Base-by-base conservation (phyloP, 2,329 filamentous ascomycete genomes). In the Ascochyta koolunga region DNA sequence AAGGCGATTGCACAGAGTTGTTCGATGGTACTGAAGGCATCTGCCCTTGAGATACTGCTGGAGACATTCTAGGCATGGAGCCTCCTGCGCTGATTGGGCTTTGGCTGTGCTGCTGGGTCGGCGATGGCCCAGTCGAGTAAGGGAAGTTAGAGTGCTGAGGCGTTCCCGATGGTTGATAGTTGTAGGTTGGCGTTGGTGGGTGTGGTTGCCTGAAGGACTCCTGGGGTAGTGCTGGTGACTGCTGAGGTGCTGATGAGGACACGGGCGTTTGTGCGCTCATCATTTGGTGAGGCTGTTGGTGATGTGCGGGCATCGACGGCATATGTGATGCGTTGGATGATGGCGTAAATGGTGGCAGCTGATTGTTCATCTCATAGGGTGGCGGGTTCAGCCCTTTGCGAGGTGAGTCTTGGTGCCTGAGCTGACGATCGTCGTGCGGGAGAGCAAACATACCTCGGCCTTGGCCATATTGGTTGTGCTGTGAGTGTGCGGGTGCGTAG, bases 361-460 rank as follows among this genome's bases (percentile, higher is more conserved):
- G 71, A 42, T 71, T 67, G 61, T 86, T 85, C 58, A 85, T 79
- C 59, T 89, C 87, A 74, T 88, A 91, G 6, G 87, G 82, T 55
- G 88, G 85, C 49, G 84, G 80, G 56, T 89, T 83, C 49, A 93
- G 78, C 42, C 81, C 82, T 68, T 91, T 86, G 41, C 79, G 80
- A 9, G 89, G 87, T 44, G 86, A 86, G 62, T 82, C 81, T 36
- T 82, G 78, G 55, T 75, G 76, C 62, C 78, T 80, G 62, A 84
- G 80, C 59, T 76, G 60, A 81, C 76, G 60, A 80, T 83, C 57
- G 76, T 79, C 68, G 84, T 77, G 40, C 49, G 59, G 60, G 25
- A 84, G 81, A 46, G 83, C 83, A 74, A 86, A 89, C 59, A 82
- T 75, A 64, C 79, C 80, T 62, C 69, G 65, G 54, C 65, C 50